Conservation (phyloP, 306 rosid species). For the Begonia loranthoides region DNA sequence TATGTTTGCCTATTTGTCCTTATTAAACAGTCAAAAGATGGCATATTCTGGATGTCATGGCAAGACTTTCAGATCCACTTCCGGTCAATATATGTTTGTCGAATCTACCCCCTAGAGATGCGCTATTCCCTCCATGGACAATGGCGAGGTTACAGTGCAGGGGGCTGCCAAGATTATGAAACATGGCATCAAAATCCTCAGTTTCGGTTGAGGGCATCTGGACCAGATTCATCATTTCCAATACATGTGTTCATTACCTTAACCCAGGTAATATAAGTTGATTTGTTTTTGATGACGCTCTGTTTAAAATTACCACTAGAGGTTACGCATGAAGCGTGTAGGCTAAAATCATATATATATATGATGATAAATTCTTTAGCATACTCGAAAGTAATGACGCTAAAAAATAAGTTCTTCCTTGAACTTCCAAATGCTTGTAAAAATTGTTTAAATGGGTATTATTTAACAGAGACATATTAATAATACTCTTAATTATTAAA, state of each 20-base stretch:
- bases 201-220: constrained; percentile 83
- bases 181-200: constrained; percentile 99
- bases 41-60: constrained; percentile 99
- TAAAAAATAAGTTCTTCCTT: too few relatives aligned
- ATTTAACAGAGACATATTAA: too few relatives aligned
- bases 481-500: too few relatives aligned
- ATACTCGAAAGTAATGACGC: too few relatives aligned
- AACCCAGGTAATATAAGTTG: constrained; percentile 55
- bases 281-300: constrained; percentile 4
- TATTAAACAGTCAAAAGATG: constrained; percentile 71
- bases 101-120: constrained; percentile 92
- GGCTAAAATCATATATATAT: too few relatives aligned
- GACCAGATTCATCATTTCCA: constrained; percentile 84
- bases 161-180: constrained; percentile 98
- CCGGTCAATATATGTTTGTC: constrained; percentile 93
- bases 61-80: constrained; percentile 99
- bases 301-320: background rate
- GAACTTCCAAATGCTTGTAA: too few relatives aligned
- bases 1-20: constrained; percentile 2
- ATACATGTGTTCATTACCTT: constrained; percentile 91
- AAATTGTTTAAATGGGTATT: too few relatives aligned
- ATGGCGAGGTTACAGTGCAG: constrained; percentile 97
- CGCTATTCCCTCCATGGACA: constrained; percentile 91
- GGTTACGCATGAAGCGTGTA: too few relatives aligned
- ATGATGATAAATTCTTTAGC: too few relatives aligned